Evolutionary conservation across 768 basidiomycete species (phyloP).

Genomic region (Termitomyces sp.): DNA sequence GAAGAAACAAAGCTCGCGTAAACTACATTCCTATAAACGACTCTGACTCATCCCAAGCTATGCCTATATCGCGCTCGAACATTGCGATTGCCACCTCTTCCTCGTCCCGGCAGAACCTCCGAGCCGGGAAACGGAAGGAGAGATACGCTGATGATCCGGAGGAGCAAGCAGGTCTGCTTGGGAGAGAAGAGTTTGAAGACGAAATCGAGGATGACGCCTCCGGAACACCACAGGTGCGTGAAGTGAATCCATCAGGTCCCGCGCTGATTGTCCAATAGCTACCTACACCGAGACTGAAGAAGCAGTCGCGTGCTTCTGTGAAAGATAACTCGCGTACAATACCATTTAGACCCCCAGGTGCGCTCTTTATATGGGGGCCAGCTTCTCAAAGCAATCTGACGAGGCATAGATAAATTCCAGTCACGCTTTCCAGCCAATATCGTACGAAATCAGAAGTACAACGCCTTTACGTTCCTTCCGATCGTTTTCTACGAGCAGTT

Average conservation of each 20-base stretch:
- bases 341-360: conserved; percentile 73
- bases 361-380: conserved; percentile 5
- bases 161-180: conserved; percentile 53
- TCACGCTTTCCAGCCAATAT: conserved; percentile 80
- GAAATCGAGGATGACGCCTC: conserved; percentile 25
- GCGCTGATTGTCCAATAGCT: conserved; percentile 16
- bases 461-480: conserved; percentile 93
- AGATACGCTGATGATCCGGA: conserved; percentile 62
- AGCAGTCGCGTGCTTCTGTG: conserved; percentile 16
- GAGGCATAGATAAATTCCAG: conserved; percentile 60
- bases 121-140: conserved; percentile 44
- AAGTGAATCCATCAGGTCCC: background rate
- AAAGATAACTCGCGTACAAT: conserved; percentile 78
- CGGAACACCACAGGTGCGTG: conserved; percentile 8
- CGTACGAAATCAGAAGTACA: conserved; percentile 98
- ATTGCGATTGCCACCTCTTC: conserved; percentile 24
- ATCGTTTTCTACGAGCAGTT: conserved; percentile 98
- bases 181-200: conserved; percentile 31
- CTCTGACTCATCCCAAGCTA: conserved; percentile 20
- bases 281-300: conserved; percentile 12
- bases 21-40: conserved; percentile 43
- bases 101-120: conserved; percentile 18
- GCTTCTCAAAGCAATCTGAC: background rate
- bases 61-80: conserved; percentile 21
- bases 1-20: conserved; percentile 45